Evolutionary conservation across 495 filamentous ascomycete genomes (phyloP).

Genomic region (Tuber microsphaerosporum): DNA sequence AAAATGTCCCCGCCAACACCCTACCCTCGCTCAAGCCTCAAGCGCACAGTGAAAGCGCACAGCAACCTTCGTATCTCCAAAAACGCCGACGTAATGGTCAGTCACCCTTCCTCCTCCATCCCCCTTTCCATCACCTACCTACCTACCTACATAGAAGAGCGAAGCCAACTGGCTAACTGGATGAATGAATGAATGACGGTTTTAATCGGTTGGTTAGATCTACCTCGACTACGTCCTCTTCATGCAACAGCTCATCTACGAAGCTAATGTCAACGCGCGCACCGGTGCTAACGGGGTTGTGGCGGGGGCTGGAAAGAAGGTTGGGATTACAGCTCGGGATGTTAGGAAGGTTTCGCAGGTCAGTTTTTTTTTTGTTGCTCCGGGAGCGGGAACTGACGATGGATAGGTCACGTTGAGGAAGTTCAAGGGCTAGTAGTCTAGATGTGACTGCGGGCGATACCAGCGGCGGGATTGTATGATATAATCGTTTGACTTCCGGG

Average conservation of each 20-base stretch:
- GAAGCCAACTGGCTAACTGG: not conserved
- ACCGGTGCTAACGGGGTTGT: conserved; percentile 8
- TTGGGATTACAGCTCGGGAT: conserved; percentile 59
- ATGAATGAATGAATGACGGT: not conserved
- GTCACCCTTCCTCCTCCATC: not conserved
- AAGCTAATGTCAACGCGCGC: conserved; percentile 69
- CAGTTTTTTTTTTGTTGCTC: conserved; percentile 36
- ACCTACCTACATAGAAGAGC: not conserved
- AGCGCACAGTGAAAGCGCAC: conserved; percentile 84
- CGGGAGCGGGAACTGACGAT: not conserved
- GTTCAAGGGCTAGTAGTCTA: conserved; percentile 56
- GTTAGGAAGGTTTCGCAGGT: conserved; percentile 73
- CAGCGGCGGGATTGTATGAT: conserved; percentile 5
- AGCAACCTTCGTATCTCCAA: conserved; percentile 71
- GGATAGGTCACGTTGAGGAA: conserved; percentile 59
- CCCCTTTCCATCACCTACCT: not conserved
- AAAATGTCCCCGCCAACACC: conserved; percentile 49
- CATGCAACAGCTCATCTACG: conserved; percentile 82
- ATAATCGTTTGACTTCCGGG: not conserved
- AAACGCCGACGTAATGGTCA: conserved; percentile 62
- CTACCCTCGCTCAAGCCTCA: conserved; percentile 77
- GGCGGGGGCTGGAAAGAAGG: conserved; percentile 52
- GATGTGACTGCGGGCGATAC: conserved; percentile 42
- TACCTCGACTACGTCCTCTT: conserved; percentile 83
- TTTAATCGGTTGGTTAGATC: conserved; percentile 51